A percentile compares a stretch with the other conserved stretches of the same genome.
phyloP scores from a whole-genome alignment of 768 basidiomycete genomes.

The Tricholoma furcatifolium region DNA sequence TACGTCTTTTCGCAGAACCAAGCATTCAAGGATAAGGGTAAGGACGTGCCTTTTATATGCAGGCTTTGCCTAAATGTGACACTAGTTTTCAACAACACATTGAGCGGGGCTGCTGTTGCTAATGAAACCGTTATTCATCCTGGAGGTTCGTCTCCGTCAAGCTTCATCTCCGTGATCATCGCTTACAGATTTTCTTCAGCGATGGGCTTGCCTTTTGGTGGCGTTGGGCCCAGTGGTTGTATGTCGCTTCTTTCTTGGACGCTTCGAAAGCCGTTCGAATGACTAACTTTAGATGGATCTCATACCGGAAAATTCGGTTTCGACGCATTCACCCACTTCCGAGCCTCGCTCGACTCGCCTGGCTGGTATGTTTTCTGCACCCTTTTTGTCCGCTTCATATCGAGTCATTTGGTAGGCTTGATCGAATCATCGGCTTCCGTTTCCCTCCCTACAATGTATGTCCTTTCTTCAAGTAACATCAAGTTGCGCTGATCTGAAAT shows the following conservation, averaged over 20 bases:
- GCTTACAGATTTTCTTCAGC: conserved; percentile 9
- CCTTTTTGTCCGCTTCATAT: conserved; percentile 16
- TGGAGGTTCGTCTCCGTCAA: conserved; percentile 39
- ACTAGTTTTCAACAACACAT: conserved; percentile 66
- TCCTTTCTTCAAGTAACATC: background rate
- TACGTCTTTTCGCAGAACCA: conserved; percentile 73
- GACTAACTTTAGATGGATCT: conserved; percentile 46
- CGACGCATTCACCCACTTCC: conserved; percentile 74
- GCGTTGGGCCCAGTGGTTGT: conserved; percentile 51
- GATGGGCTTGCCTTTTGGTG: conserved; percentile 27
- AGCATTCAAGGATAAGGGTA: conserved; percentile 61
- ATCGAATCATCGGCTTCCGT: conserved; percentile 46
- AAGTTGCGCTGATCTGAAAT: background rate
- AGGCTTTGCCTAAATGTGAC: background rate
- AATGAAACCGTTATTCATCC: conserved; percentile 72
- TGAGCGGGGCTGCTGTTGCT: conserved; percentile 65
- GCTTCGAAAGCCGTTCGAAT: background rate
- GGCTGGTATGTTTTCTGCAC: conserved; percentile 40
- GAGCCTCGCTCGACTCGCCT: conserved; percentile 60
- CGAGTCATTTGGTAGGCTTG: conserved; percentile 36
- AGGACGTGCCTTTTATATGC: background rate
- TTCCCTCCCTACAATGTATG: conserved; percentile 62
- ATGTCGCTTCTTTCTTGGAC: conserved; percentile 22
- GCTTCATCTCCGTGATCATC: background rate
- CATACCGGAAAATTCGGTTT: conserved; percentile 76